phyloP scores from a whole-genome alignment of 2,329 filamentous ascomycete species.

The Kalaharituber pfeilii region DNA sequence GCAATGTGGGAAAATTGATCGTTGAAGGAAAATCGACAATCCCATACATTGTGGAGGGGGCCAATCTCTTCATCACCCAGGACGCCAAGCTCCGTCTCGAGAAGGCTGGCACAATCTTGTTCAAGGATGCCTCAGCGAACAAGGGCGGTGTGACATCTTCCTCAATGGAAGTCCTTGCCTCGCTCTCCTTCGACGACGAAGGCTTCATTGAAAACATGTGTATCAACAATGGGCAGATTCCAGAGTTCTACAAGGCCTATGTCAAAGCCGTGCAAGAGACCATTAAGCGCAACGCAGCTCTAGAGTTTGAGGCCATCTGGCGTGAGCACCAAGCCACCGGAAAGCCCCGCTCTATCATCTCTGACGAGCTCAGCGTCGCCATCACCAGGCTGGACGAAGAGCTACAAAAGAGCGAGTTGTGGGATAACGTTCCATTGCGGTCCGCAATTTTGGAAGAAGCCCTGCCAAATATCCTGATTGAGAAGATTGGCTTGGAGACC shows the following conservation, averaged over 20 bases:
- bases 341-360: slow-evolving; percentile 64
- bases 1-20: slow-evolving; percentile 73
- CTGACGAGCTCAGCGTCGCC: slow-evolving; percentile 73
- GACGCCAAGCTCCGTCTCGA: slow-evolving; percentile 92
- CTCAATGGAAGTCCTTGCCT: slow-evolving; percentile 86
- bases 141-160: slow-evolving; percentile 97
- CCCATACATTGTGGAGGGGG: slow-evolving; percentile 92
- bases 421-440: slow-evolving; percentile 65
- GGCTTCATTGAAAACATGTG: slow-evolving; percentile 92
- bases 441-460: slow-evolving; percentile 67
- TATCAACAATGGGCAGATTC: slow-evolving; percentile 60
- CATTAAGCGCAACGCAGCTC: slow-evolving; percentile 74
- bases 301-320: slow-evolving; percentile 99
- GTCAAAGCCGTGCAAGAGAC: slow-evolving; percentile 80
- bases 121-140: slow-evolving; percentile 96
- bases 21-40: slow-evolving; percentile 67
- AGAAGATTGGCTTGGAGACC: slow-evolving; percentile 80
- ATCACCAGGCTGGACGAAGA: slow-evolving; percentile 97
- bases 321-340: slow-evolving; percentile 74
- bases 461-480: slow-evolving; percentile 62
- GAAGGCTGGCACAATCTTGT: slow-evolving; percentile 82
- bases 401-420: slow-evolving; percentile 79
- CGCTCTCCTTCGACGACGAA: slow-evolving; percentile 79
- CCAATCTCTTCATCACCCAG: slow-evolving; percentile 97
- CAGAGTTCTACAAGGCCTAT: slow-evolving; percentile 83